phyloP scores from a whole-genome alignment of 257 asterid genomes.

The Petunia axillaris region DNA sequence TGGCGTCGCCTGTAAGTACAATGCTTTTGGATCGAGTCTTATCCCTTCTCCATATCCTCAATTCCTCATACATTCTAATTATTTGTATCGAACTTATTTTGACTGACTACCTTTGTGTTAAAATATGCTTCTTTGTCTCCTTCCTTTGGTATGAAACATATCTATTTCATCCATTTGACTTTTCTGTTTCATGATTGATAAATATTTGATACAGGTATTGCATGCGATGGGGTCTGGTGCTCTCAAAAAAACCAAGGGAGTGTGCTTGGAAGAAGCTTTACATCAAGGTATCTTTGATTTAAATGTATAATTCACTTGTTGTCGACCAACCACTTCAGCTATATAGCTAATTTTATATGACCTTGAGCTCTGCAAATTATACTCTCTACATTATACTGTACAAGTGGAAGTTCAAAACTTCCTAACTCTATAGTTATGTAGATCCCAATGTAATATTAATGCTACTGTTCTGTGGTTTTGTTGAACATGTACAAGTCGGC shows the following conservation, averaged over 20 bases:
- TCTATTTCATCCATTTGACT: neutral
- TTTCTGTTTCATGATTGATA: neutral
- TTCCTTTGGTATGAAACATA: neutral
- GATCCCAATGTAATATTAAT: neutral
- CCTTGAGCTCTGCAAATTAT: neutral
- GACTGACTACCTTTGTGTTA: neutral
- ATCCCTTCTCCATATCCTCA: neutral
- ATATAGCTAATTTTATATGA: neutral
- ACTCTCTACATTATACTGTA: conserved; percentile 7
- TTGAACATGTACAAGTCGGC: too few relatives aligned
- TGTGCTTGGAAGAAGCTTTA: conserved; percentile 86
- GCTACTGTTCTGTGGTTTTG: too few relatives aligned
- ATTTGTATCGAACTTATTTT: neutral
- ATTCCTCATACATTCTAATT: neutral
- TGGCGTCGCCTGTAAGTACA: conserved; percentile 85
- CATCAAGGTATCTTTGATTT: conserved; percentile 41
- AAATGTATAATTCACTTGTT: neutral
- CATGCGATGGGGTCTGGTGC: conserved; percentile 87
- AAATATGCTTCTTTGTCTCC: neutral
- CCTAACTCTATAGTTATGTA: neutral
- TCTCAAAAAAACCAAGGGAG: conserved; percentile 72
- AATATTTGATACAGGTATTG: conserved; percentile 47
- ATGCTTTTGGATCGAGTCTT: neutral
- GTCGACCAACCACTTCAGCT: neutral
- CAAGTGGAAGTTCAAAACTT: neutral